Evolutionary conservation across 78 protist genomes (phyloP).

Genomic region (Dictyostelium firmibasis): DNA sequence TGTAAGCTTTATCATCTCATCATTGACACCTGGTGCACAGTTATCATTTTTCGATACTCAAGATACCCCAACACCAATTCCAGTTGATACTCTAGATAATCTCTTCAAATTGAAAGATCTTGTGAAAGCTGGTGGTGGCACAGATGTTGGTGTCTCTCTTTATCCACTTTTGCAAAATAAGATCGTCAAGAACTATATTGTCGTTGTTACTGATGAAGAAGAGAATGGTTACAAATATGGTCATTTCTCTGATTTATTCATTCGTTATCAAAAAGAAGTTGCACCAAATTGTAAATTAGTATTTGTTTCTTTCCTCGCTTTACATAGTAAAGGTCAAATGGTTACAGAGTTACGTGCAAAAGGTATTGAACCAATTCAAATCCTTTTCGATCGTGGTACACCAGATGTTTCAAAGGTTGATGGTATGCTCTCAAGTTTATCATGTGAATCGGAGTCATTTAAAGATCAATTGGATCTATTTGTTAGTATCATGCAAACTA

Average conservation of each 20-base stretch:
- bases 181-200: neutral
- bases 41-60: conserved; percentile 54
- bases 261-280: conserved; percentile 22
- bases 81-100: neutral
- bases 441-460: conserved; percentile 47
- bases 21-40: neutral
- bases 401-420: conserved; percentile 68
- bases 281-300: conserved; percentile 17
- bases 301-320: conserved; percentile 37
- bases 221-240: conserved; percentile 13
- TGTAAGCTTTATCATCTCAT: conserved; percentile 6
- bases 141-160: conserved; percentile 6
- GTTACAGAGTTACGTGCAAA: conserved; percentile 6
- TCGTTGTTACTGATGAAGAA: conserved; percentile 60
- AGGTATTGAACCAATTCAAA: conserved; percentile 27
- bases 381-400: conserved; percentile 10
- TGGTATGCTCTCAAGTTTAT: conserved; percentile 17
- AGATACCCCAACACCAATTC: conserved; percentile 20
- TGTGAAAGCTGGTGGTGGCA: conserved; percentile 63
- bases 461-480: conserved; percentile 6
- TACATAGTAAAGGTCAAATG: conserved; percentile 56
- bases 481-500: neutral
- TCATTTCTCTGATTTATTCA: conserved; percentile 12
- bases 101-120: neutral
- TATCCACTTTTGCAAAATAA: neutral